Percentiles rank a stretch among this genome's conserved stretches.
Conservation (phyloP, 176 grass and related monocot species). For the Eleusine indica region DNA sequence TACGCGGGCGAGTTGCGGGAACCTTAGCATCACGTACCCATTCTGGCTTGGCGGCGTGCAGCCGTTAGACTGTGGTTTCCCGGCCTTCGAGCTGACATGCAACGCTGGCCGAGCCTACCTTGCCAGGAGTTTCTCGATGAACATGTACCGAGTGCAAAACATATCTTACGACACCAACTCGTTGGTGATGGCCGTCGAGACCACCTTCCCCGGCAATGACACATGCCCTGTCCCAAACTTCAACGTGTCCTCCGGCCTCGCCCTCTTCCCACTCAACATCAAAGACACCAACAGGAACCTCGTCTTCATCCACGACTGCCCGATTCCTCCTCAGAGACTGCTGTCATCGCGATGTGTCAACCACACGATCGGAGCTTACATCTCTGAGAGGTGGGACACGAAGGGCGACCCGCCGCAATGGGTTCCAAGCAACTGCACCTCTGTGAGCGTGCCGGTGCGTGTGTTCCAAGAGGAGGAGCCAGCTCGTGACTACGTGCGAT, state of each 20-base stretch:
- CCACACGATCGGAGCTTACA: neutral
- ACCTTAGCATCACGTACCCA: slow-evolving; percentile 42
- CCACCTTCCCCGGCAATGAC: too few species aligned
- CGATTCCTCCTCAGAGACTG: neutral
- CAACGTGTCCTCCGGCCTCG: too few species aligned
- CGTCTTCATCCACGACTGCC: slow-evolving; percentile 45
- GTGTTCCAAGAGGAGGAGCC: neutral
- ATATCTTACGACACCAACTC: too few species aligned
- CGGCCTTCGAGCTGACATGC: slow-evolving; percentile 41
- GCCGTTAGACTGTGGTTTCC: slow-evolving; percentile 30
- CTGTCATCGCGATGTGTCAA: fast-evolving
- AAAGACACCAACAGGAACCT: slow-evolving; percentile 13
- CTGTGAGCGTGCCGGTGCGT: slow-evolving; percentile 32
- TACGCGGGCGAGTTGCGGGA: slow-evolving; percentile 26
- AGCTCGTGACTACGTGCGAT: neutral
- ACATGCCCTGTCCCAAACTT: too few species aligned
- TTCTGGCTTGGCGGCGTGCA: slow-evolving; percentile 53
- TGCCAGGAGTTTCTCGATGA: neutral
- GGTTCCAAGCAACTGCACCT: neutral
- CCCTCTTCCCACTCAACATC: too few species aligned
- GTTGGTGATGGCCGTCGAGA: too few species aligned
- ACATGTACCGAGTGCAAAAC: neutral
- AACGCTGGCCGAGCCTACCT: neutral
- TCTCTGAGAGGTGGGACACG: neutral
- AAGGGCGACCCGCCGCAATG: neutral